These are phyloP conservation scores for Dendrobium nobile DNA, from an alignment of 106 monocot species.

Conservation along the genomic window DNA sequence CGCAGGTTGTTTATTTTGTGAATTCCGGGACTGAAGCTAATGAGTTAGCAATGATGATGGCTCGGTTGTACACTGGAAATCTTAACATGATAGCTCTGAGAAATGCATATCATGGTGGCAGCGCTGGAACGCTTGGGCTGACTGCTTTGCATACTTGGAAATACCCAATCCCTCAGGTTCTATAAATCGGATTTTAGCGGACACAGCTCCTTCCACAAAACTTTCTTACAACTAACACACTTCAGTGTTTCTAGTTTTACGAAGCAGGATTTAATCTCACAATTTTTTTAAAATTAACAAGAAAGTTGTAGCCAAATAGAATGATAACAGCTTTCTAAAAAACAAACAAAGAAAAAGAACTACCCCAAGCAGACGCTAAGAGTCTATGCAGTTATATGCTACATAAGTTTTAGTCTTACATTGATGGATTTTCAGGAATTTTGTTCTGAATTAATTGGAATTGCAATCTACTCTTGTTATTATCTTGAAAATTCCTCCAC, in stretches of 20 bases:
- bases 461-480: neutral
- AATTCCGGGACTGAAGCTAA: slow-evolving; percentile 99
- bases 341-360: too few relatives aligned
- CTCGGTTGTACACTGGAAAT: slow-evolving; percentile 86
- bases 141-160: slow-evolving; percentile 94
- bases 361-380: too few relatives aligned
- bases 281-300: too few relatives aligned
- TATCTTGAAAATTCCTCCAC: neutral
- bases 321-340: too few relatives aligned
- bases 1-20: slow-evolving; percentile 99
- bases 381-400: neutral
- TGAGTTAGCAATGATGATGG: slow-evolving; percentile 94
- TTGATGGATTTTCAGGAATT: neutral
- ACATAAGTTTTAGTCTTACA: neutral
- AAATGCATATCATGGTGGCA: slow-evolving; percentile 97
- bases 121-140: slow-evolving; percentile 84
- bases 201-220: neutral
- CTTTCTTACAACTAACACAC: too few relatives aligned
- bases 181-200: neutral
- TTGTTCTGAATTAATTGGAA: neutral
- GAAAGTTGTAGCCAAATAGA: too few relatives aligned
- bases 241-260: too few relatives aligned
- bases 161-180: slow-evolving; percentile 94
- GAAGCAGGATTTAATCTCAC: too few relatives aligned
- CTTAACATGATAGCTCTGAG: slow-evolving; percentile 91